Evolutionary conservation across 495 filamentous ascomycete genomes (phyloP).

Genomic region (Friedmanniomyces endolithicus): DNA sequence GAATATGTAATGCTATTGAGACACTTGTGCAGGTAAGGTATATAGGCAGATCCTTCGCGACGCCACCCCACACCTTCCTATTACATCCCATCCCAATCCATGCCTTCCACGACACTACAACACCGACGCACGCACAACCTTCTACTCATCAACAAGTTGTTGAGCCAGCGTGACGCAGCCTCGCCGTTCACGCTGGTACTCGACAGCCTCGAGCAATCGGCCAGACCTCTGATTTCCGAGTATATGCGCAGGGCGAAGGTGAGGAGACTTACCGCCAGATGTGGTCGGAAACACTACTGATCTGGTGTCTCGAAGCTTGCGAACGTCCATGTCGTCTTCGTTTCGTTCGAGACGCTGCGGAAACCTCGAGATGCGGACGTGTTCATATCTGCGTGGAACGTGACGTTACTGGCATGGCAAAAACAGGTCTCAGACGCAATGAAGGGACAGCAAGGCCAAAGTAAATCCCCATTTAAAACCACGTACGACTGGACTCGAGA

Average conservation of each 20-base stretch:
- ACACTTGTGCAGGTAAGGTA: too few relatives aligned
- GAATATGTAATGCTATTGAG: too few relatives aligned
- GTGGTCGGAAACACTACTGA: background rate
- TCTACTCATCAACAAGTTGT: slow-evolving; percentile 70
- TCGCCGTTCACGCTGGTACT: slow-evolving; percentile 79
- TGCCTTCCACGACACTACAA: slow-evolving; percentile 17
- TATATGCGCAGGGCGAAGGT: slow-evolving; percentile 68
- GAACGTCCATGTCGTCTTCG: slow-evolving; percentile 53
- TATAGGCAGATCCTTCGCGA: background rate
- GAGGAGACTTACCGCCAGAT: slow-evolving; percentile 11
- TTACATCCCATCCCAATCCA: slow-evolving; percentile 1
- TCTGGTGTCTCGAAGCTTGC: slow-evolving; percentile 29
- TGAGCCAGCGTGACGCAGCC: slow-evolving; percentile 62
- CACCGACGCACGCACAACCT: slow-evolving; percentile 77
- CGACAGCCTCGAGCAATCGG: slow-evolving; percentile 76
- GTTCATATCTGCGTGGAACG: slow-evolving; percentile 52
- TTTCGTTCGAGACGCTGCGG: slow-evolving; percentile 60
- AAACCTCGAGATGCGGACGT: slow-evolving; percentile 44
- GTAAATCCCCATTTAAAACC: slow-evolving; percentile 1
- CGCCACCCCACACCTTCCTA: background rate
- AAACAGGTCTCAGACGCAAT: slow-evolving; percentile 39
- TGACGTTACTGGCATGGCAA: slow-evolving; percentile 39
- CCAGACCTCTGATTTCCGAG: slow-evolving; percentile 55
- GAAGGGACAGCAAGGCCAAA: background rate
- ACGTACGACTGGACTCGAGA: background rate